phyloP scores from a whole-genome alignment of 208 protist genomes.

The Trypanosoma platydactyli region DNA sequence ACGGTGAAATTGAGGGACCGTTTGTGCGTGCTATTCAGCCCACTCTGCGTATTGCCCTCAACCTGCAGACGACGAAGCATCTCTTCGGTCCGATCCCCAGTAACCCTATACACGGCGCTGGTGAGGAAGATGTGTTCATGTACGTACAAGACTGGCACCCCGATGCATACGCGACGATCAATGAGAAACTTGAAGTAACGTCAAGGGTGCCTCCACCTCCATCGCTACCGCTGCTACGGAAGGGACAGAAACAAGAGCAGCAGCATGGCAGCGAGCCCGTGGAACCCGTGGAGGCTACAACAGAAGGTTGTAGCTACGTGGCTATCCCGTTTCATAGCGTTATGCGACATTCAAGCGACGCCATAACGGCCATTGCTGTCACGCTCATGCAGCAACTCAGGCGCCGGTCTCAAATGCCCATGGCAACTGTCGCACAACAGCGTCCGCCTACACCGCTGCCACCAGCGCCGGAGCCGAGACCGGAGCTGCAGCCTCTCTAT shows the following conservation, averaged over 20 bases:
- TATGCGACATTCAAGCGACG: slow-evolving; percentile 43
- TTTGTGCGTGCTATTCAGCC: slow-evolving; percentile 45
- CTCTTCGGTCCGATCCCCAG: slow-evolving; percentile 50
- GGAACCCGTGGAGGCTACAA: neutral
- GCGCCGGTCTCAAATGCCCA: slow-evolving; percentile 43
- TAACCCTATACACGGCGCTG: slow-evolving; percentile 54
- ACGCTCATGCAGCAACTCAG: slow-evolving; percentile 35
- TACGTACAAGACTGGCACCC: slow-evolving; percentile 73
- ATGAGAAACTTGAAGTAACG: slow-evolving; percentile 42
- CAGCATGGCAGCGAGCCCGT: no score
- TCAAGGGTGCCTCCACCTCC: slow-evolving; percentile 8
- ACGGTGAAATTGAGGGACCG: slow-evolving; percentile 46
- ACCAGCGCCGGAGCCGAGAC: slow-evolving; percentile 65
- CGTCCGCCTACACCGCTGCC: slow-evolving; percentile 81
- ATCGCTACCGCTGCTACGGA: neutral
- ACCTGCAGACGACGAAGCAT: slow-evolving; percentile 35
- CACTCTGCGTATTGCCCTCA: slow-evolving; percentile 57
- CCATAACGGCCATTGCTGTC: slow-evolving; percentile 67
- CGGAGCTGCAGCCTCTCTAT: slow-evolving; percentile 81
- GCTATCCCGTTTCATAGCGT: slow-evolving; percentile 54
- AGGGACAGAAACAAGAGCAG: slow-evolving; percentile 5
- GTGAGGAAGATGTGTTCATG: slow-evolving; percentile 63
- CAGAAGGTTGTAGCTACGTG: slow-evolving; percentile 43
- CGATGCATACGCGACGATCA: slow-evolving; percentile 52
- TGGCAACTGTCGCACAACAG: slow-evolving; percentile 57